A percentile compares a stretch with the other conserved stretches of the same genome.
Evolutionary conservation across 306 rosid species (phyloP).

Genomic region (Gastrolobium bilobum): DNA sequence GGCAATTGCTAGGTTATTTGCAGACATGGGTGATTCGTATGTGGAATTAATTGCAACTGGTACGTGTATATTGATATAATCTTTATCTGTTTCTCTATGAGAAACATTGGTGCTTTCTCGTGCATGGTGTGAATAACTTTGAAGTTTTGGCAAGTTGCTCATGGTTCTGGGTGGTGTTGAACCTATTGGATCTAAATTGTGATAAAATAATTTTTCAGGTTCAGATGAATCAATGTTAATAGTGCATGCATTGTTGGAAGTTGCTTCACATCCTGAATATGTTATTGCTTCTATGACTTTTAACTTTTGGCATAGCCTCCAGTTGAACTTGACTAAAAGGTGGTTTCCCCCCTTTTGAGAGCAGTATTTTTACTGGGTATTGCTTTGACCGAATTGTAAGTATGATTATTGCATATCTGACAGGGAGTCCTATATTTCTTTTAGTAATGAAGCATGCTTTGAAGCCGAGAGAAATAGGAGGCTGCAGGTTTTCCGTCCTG

Average conservation of each 20-base stretch:
- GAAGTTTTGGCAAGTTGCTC: slow-evolving; percentile 30
- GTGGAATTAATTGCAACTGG: slow-evolving; percentile 95
- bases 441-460: slow-evolving; percentile 73
- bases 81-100: slow-evolving; percentile 17
- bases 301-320: slow-evolving; percentile 99
- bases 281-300: slow-evolving; percentile 94
- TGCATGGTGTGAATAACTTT: slow-evolving; percentile 36
- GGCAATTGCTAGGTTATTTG: slow-evolving; percentile 97
- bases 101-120: slow-evolving; percentile 49
- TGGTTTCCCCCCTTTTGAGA: slow-evolving; percentile 43
- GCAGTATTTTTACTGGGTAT: slow-evolving; percentile 14
- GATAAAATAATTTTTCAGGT: slow-evolving; percentile 64
- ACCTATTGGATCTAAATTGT: slow-evolving; percentile 41
- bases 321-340: slow-evolving; percentile 90
- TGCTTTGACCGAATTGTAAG: slow-evolving; percentile 48
- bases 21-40: slow-evolving; percentile 99
- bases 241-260: slow-evolving; percentile 95
- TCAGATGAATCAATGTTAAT: slow-evolving; percentile 91
- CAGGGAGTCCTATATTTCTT: slow-evolving; percentile 83
- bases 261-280: slow-evolving; percentile 96
- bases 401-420: slow-evolving; percentile 46
- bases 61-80: slow-evolving; percentile 43
- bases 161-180: slow-evolving; percentile 42
- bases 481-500: slow-evolving; percentile 83
- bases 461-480: slow-evolving; percentile 95